Conservation (phyloP, 176 grass and related monocot genomes). For the Dendrocalamus sinicus region DNA sequence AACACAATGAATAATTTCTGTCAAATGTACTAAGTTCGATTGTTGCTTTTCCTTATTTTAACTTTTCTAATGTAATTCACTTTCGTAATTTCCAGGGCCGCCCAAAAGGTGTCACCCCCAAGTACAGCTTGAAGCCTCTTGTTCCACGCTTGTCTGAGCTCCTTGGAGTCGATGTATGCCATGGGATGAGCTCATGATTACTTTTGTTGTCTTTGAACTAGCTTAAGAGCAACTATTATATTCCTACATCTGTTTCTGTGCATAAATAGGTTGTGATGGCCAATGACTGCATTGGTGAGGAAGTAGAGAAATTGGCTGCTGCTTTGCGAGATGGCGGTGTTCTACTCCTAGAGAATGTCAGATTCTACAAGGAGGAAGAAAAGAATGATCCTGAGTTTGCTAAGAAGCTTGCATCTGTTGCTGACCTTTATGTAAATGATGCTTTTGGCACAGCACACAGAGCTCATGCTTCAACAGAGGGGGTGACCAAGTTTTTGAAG, state of each 20-base stretch:
- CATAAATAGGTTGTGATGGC: slow-evolving; percentile 82
- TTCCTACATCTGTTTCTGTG: neutral
- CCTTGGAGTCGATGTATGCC: slow-evolving; percentile 77
- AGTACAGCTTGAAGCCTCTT: slow-evolving; percentile 97
- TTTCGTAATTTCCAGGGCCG: slow-evolving; percentile 62
- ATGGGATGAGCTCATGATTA: neutral
- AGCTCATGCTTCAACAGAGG: slow-evolving; percentile 93
- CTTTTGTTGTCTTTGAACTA: neutral
- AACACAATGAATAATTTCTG: neutral
- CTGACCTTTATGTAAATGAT: slow-evolving; percentile 97
- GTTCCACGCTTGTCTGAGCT: slow-evolving; percentile 91
- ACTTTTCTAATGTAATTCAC: slow-evolving; percentile 14
- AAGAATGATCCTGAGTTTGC: slow-evolving; percentile 96
- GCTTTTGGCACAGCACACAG: slow-evolving; percentile 91
- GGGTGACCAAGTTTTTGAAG: slow-evolving; percentile 89
- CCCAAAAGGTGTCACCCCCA: slow-evolving; percentile 92
- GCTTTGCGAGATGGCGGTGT: slow-evolving; percentile 84
- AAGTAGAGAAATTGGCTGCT: slow-evolving; percentile 75
- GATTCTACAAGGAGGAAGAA: slow-evolving; percentile 97
- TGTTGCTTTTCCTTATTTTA: neutral
- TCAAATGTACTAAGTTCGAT: neutral
- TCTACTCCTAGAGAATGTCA: slow-evolving; percentile 93
- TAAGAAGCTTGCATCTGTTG: slow-evolving; percentile 88
- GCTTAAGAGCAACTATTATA: neutral
- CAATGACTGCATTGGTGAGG: slow-evolving; percentile 83